These are phyloP conservation scores for Mycena rosella DNA, from an alignment of 768 basidiomycete species.

Conservation along the genomic window DNA sequence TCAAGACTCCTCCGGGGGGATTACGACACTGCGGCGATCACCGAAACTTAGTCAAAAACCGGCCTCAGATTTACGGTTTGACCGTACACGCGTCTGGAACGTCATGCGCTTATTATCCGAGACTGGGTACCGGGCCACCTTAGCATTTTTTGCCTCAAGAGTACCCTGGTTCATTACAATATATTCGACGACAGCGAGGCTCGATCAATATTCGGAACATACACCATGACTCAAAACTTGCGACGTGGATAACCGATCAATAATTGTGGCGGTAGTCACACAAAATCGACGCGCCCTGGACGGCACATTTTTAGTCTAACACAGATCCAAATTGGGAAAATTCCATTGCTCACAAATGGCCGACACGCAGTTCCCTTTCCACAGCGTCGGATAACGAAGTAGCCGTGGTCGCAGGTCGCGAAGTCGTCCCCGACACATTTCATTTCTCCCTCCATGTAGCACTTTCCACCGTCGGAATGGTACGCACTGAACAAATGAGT, in stretches of 20 bases:
- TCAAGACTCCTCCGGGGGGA: too few species aligned
- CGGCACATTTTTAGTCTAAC: background rate
- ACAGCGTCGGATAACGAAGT: too few species aligned
- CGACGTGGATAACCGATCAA: conserved; percentile 4
- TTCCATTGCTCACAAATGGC: background rate
- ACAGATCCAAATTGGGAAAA: background rate
- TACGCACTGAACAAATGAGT: background rate
- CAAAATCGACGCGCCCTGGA: conserved; percentile 7
- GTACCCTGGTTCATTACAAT: conserved; percentile 7
- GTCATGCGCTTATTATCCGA: too few species aligned
- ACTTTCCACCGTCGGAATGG: conserved; percentile 9
- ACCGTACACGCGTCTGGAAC: too few species aligned
- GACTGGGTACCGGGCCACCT: too few species aligned
- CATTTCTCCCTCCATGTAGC: conserved; percentile 15
- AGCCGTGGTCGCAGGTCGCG: too few species aligned
- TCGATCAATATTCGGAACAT: conserved; percentile 5
- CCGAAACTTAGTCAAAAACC: too few species aligned
- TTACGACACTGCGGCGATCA: too few species aligned
- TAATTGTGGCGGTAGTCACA: conserved; percentile 10
- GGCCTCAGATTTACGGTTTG: too few species aligned
- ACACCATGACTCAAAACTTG: conserved; percentile 1
- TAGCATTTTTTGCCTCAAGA: too few species aligned
- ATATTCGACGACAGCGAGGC: background rate
- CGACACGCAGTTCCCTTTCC: conserved; percentile 13
- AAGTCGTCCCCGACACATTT: too few species aligned